Evolutionary conservation across 2,329 filamentous ascomycete genomes (phyloP), one percentile per base, ranked within the genome.

Genomic region (Trichoderma sp.): DNA sequence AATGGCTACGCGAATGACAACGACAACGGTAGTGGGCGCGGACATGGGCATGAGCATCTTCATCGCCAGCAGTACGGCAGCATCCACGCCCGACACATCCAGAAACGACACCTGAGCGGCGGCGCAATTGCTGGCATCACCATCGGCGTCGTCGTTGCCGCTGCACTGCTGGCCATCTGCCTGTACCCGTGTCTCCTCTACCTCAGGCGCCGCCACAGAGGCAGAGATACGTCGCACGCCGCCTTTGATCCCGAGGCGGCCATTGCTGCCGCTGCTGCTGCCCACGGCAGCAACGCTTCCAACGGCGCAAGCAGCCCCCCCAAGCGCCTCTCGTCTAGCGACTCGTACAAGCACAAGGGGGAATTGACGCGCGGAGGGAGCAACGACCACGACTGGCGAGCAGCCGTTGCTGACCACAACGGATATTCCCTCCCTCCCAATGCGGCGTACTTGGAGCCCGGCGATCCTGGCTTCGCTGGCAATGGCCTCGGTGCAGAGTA

Each of bases 131-230:
- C 80, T 2, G 81, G 81, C 43, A 74, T 80, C 63, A 76, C 78
- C 31, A 74, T 82, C 55, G 81, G 81, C 37, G 73, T 77, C 62
- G 65, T 80, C 52, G 70, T 81, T 56, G 79, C 74, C 53, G 71
- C 76, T 56, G 74, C 72, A 16, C 75, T 82, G 14, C 68, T 81
- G 59, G 71, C 75, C 62, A 71, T 82, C 43, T 82, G 81, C 64
- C 76, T 81, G 49, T 82, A 82, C 65, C 81, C 81, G 16, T 75
- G 82, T 66, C 70, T 82, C 47, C 73, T 82, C 58, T 72, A 78
- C 56, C 73, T 78, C 63, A 80, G 75, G 69, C 76, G 75, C 59
- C 74, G 75, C 43, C 74, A 70, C 65, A 72, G 73, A 61, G 71
- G 60, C 65, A 72, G 74, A 60, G 71, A 58, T 55, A 49, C 73